Evolutionary conservation across 2,329 filamentous ascomycete species (phyloP).

Genomic region (Botrytis cinerea): DNA sequence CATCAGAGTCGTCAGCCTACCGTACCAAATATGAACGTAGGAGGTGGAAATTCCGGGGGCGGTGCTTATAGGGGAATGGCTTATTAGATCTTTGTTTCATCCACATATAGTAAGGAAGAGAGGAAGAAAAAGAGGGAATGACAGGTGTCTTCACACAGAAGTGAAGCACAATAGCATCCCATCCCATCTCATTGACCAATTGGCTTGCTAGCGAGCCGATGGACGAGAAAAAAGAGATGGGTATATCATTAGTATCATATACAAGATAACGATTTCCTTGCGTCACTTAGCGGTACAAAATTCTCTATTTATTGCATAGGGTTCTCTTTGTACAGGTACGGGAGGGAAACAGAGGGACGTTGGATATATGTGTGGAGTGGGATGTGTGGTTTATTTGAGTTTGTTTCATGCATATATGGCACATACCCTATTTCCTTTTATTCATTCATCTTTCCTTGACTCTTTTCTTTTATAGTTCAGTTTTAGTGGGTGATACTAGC

Average conservation of each 20-base stretch:
- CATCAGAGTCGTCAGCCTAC: conserved; percentile 12
- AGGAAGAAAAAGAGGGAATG: neutral
- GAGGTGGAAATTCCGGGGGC: conserved; percentile 17
- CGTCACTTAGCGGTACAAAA: conserved; percentile 17
- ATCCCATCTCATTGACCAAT: neutral
- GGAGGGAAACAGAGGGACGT: neutral
- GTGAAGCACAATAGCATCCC: conserved; percentile 6
- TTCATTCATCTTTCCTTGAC: neutral
- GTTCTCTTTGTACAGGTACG: conserved; percentile 9
- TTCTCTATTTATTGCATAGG: neutral
- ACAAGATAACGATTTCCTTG: conserved; percentile 21
- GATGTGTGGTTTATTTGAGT: neutral
- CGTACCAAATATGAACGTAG: conserved; percentile 12
- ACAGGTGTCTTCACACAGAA: neutral
- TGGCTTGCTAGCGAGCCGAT: conserved; percentile 9
- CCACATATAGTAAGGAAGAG: neutral
- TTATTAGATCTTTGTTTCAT: conserved; percentile 31
- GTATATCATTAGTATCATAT: neutral
- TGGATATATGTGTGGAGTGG: neutral
- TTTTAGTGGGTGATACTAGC: neutral
- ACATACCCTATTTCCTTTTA: conserved; percentile 13
- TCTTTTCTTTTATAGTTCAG: neutral
- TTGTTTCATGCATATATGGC: conserved; percentile 7
- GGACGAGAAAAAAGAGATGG: neutral
- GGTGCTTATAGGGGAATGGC: conserved; percentile 36